Evolutionary conservation across 345 rosid species (phyloP).

Genomic region (Corchorus capsularis): DNA sequence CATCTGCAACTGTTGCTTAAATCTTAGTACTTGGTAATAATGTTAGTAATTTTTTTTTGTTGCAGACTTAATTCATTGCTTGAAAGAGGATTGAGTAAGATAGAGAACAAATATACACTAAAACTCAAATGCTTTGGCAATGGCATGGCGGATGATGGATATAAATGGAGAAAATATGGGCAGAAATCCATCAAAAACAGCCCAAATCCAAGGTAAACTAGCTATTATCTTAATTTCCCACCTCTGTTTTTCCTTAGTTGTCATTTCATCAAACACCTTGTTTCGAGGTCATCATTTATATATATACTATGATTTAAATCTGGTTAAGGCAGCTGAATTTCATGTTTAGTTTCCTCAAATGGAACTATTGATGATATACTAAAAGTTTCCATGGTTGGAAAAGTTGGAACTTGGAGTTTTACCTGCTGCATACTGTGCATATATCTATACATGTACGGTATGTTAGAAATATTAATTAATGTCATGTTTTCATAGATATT

Average conservation of each 20-base stretch:
- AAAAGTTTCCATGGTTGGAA: too few relatives aligned
- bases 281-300: too few relatives aligned
- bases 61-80: slow-evolving; percentile 25
- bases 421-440: background rate
- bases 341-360: background rate
- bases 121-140: slow-evolving; percentile 58
- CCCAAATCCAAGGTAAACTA: slow-evolving; percentile 85
- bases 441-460: too few relatives aligned
- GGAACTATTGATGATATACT: too few relatives aligned
- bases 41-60: background rate
- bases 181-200: slow-evolving; percentile 87
- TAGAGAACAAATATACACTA: slow-evolving; percentile 70
- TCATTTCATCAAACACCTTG: too few relatives aligned
- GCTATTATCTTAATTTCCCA: background rate
- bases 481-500: background rate
- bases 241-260: background rate
- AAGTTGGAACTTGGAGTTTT: too few relatives aligned
- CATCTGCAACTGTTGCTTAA: too few relatives aligned
- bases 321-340: background rate
- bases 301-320: background rate
- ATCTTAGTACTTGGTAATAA: too few relatives aligned
- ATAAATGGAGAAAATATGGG: slow-evolving; percentile 96
- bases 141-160: slow-evolving; percentile 82
- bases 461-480: too few relatives aligned
- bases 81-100: slow-evolving; percentile 42